phyloP scores from a whole-genome alignment of 2,329 filamentous ascomycete species.

The Coniella lustricola region DNA sequence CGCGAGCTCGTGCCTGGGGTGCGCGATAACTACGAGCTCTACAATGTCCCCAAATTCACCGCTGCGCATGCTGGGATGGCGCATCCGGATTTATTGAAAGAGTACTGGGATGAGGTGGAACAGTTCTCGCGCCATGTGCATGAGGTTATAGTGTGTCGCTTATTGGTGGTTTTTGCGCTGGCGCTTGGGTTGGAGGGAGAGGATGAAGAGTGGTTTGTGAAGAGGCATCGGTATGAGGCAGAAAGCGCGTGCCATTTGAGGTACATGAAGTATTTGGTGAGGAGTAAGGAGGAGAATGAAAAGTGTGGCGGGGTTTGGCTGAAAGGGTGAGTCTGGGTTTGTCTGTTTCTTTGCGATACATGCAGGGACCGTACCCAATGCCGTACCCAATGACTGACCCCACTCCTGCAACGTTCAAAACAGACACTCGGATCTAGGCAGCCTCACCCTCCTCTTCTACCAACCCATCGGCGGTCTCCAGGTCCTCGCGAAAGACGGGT shows the following conservation, averaged over 20 bases:
- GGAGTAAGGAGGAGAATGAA: constrained; percentile 31
- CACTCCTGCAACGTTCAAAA: too few species aligned
- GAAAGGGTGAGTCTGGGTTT: constrained; percentile 24
- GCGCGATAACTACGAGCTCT: constrained; percentile 51
- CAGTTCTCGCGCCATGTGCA: constrained; percentile 34
- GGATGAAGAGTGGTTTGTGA: constrained; percentile 48
- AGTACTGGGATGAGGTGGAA: constrained; percentile 47
- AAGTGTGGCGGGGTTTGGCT: constrained; percentile 29
- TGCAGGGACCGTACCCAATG: too few species aligned
- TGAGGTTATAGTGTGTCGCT: constrained; percentile 42
- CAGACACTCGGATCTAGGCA: constrained; percentile 44
- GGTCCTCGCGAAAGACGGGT: constrained; percentile 36
- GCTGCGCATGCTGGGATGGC: constrained; percentile 32
- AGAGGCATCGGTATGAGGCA: constrained; percentile 47
- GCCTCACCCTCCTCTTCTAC: constrained; percentile 47
- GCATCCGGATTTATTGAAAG: constrained; percentile 39
- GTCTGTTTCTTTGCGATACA: too few species aligned
- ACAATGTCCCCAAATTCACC: constrained; percentile 54
- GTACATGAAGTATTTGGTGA: constrained; percentile 50
- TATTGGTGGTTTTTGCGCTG: constrained; percentile 52
- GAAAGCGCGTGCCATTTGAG: constrained; percentile 50
- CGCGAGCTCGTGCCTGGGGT: constrained; percentile 25
- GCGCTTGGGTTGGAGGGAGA: constrained; percentile 43
- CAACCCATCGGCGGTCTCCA: constrained; percentile 49
- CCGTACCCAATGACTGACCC: neutral